Percentiles rank a stretch among this genome's conserved stretches.
These are phyloP conservation scores for Marasmius tenuissimus DNA, from an alignment of 1,284 basidiomycete species.

Conservation along the genomic window DNA sequence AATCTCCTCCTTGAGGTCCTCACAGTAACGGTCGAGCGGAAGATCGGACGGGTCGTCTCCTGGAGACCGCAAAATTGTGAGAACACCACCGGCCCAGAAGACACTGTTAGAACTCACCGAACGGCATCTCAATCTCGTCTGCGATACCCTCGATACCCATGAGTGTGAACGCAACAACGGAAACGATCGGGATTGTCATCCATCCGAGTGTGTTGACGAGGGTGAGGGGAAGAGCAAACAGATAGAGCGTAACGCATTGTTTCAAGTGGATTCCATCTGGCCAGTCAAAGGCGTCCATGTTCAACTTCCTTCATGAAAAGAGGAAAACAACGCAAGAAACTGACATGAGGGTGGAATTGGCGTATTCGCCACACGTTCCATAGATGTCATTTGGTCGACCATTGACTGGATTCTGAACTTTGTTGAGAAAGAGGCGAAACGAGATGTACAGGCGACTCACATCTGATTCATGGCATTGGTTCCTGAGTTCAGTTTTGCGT, in stretches of 20 bases:
- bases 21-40: slow-evolving; percentile 80
- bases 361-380: slow-evolving; percentile 86
- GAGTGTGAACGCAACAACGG: slow-evolving; percentile 83
- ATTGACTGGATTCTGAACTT: slow-evolving; percentile 65
- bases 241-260: slow-evolving; percentile 88
- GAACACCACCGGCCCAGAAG: slow-evolving; percentile 5
- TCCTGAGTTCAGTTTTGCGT: slow-evolving; percentile 38
- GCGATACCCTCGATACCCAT: slow-evolving; percentile 95
- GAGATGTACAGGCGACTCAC: slow-evolving; percentile 34
- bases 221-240: slow-evolving; percentile 84
- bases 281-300: not conserved
- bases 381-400: slow-evolving; percentile 80
- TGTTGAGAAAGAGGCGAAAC: slow-evolving; percentile 5
- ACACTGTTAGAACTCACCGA: slow-evolving; percentile 45
- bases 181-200: slow-evolving; percentile 81
- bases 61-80: slow-evolving; percentile 23
- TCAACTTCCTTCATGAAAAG: no score
- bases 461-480: slow-evolving; percentile 72
- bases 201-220: slow-evolving; percentile 78
- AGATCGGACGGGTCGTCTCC: slow-evolving; percentile 65
- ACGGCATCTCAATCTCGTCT: slow-evolving; percentile 90
- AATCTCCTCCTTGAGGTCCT: slow-evolving; percentile 82
- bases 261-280: slow-evolving; percentile 86
- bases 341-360: slow-evolving; percentile 77
- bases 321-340: slow-evolving; percentile 17